These are phyloP conservation scores for Nyctanthes arbortristis DNA, from an alignment of 257 asterid genomes.

Conservation along the genomic window DNA sequence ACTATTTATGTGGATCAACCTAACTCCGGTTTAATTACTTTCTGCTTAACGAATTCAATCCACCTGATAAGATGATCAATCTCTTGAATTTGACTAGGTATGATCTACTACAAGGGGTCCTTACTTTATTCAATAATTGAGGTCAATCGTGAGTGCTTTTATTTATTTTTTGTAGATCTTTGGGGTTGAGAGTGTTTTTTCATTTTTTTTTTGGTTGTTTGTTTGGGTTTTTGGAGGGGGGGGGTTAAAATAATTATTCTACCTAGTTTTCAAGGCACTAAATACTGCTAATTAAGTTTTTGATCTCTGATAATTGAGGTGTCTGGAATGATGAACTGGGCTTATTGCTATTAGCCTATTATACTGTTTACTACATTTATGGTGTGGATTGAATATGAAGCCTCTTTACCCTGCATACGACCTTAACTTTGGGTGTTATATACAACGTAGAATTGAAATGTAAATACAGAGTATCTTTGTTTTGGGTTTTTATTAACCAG, in stretches of 20 bases:
- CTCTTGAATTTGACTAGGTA: neutral
- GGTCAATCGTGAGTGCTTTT: neutral
- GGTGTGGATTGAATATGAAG: neutral
- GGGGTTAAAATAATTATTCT: too few species aligned
- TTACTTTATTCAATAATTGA: neutral
- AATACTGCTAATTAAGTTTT: neutral
- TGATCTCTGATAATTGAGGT: too few species aligned
- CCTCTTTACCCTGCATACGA: neutral
- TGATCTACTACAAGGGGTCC: neutral
- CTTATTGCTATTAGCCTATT: too few species aligned
- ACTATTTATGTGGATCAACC: neutral
- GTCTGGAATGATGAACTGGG: too few species aligned
- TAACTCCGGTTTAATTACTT: neutral
- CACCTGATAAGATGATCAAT: conserved; percentile 2
- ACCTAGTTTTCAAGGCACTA: neutral
- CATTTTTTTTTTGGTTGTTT: too few species aligned
- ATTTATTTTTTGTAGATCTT: too few species aligned
- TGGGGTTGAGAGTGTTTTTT: too few species aligned
- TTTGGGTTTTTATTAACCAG: neutral
- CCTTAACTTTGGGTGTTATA: neutral
- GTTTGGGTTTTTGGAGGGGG: too few species aligned
- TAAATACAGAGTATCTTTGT: neutral
- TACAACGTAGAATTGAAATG: neutral
- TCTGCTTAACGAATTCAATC: neutral
- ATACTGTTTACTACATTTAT: too few species aligned